Evolutionary conservation across 2,329 filamentous ascomycete genomes (phyloP).

Genomic region (Venturia pyrina): DNA sequence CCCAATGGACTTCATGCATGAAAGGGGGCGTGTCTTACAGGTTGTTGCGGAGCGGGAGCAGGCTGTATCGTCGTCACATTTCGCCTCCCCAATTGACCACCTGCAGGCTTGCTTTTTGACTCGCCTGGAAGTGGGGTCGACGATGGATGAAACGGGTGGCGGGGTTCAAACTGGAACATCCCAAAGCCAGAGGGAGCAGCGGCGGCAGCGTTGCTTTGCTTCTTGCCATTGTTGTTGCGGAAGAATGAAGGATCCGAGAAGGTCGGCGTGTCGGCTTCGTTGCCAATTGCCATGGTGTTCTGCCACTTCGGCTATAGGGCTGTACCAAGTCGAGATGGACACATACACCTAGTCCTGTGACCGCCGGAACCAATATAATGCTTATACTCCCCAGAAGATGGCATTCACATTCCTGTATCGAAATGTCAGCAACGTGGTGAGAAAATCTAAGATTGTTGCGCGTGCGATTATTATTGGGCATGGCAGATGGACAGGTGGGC

Average conservation of each 20-base stretch:
- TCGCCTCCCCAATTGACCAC: background rate
- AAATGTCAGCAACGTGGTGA: background rate
- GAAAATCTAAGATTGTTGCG: background rate
- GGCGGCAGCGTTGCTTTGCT: background rate
- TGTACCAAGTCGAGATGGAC: background rate
- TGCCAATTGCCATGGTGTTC: background rate
- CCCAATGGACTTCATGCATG: background rate
- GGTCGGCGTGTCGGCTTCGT: background rate
- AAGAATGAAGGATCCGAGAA: background rate
- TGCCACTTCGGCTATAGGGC: background rate
- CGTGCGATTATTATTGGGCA: background rate
- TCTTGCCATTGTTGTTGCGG: background rate
- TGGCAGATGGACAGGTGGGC: background rate
- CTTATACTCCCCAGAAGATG: background rate
- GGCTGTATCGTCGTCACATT: background rate
- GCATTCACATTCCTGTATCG: background rate
- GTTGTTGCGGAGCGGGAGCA: background rate
- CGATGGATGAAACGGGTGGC: background rate
- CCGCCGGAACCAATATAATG: background rate
- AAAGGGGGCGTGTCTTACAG: background rate
- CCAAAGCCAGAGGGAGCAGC: background rate
- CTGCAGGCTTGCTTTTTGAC: background rate
- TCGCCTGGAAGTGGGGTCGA: conserved; percentile 2
- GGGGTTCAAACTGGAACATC: background rate
- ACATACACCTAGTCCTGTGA: background rate